These are phyloP conservation scores for Microstroma glucosiphilum DNA, from an alignment of 1,284 basidiomycete species.

Conservation along the genomic window DNA sequence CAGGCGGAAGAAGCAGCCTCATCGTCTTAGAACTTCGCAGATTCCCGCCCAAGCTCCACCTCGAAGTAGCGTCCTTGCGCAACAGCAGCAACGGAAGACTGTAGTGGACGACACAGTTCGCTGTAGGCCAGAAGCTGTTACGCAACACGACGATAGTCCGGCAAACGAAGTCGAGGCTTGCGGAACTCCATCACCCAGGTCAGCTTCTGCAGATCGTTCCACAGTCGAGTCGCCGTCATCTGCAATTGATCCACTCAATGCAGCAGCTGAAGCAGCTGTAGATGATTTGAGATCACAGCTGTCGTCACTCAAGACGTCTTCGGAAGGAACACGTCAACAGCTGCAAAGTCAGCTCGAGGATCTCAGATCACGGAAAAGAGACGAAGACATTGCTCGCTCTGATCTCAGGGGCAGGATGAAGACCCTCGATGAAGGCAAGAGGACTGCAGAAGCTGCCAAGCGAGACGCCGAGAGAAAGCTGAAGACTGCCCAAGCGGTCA, in stretches of 20 bases:
- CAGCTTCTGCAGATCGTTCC: slow-evolving; percentile 15
- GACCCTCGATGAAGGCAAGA: slow-evolving; percentile 75
- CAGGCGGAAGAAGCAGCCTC: not conserved
- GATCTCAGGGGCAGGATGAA: slow-evolving; percentile 78
- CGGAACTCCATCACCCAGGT: not conserved
- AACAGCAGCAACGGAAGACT: not conserved
- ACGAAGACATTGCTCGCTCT: slow-evolving; percentile 70
- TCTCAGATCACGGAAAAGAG: slow-evolving; percentile 68
- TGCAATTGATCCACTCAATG: slow-evolving; percentile 6
- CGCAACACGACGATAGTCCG: no score
- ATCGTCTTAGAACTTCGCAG: not conserved
- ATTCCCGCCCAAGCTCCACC: not conserved
- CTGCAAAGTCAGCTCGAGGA: slow-evolving; percentile 69
- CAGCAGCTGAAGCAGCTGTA: slow-evolving; percentile 8
- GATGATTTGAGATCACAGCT: slow-evolving; percentile 69
- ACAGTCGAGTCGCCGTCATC: slow-evolving; percentile 15
- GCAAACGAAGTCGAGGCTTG: no score
- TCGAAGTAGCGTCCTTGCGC: not conserved
- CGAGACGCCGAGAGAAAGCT: slow-evolving; percentile 82
- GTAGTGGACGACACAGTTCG: not conserved
- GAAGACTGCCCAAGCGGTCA: slow-evolving; percentile 62
- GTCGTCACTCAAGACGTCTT: slow-evolving; percentile 59
- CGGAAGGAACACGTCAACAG: slow-evolving; percentile 56
- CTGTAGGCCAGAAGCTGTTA: not conserved
- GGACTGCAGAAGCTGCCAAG: slow-evolving; percentile 69